Base-by-base conservation (phyloP, 306 rosid species). In the Glycyrrhiza uralensis region DNA sequence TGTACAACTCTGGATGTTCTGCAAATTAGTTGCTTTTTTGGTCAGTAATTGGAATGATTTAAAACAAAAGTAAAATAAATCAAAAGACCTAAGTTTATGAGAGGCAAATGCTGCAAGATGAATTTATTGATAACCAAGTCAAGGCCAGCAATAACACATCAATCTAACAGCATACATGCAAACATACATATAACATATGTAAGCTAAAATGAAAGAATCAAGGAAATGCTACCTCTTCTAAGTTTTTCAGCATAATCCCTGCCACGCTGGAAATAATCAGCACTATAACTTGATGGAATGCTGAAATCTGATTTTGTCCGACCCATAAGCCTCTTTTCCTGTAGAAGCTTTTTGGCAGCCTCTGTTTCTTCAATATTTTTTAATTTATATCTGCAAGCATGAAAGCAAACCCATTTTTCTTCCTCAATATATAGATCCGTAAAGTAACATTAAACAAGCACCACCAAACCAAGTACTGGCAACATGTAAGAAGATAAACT, bases 211-310 rank as follows among this genome's bases (percentile, higher is more conserved):
- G 30, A 49, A 24, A 61, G 22, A 55, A 29, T 18, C 47, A 69
- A 49, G 18, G 61, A 55, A 71, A 79, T 47, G 54, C 22, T 46
- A 90, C 98, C 98, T 89, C 91, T 85, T 85, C 99, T 79, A 71
- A 94, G 97, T 76, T 88, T 94, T 80, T 94, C 99, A 69, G 99
- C 96, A 85, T 94, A 94, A 84, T 94, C 99, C 86, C 87, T 86
- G 83, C 97, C 99, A 33, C 99, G 99, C 79, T 94, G 99, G 81
- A 94, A 94, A 86, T 91, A 94, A 78, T 89, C 99, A 19, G 97
- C 99, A 55, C 97, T 94, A 58, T 87, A 94, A 80, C 99, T 94
- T 9, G 97, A 74, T 15, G 99, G 99, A 52, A 94, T 89, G 87
- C 85, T 91, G 76, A 82, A 68, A 51, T 94, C 99, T 73, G 99